These are phyloP conservation scores for Dothistroma pini DNA, from an alignment of 2,329 filamentous ascomycete genomes.

Conservation along the genomic window DNA sequence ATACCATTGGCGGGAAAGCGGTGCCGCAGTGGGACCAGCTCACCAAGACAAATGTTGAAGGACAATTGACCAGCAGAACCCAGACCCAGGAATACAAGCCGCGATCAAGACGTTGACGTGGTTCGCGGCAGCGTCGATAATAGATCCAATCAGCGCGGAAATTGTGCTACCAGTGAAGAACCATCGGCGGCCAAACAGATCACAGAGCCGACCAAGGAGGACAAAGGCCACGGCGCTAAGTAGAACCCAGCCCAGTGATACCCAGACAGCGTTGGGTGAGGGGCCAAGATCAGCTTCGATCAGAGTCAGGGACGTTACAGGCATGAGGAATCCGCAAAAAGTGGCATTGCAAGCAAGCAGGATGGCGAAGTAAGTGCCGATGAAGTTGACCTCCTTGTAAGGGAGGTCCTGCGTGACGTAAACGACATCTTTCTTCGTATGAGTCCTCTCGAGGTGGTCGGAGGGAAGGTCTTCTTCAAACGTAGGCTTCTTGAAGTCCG, in stretches of 20 bases:
- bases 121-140: constrained; percentile 5
- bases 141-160: constrained; percentile 2
- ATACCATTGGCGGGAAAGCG: not conserved
- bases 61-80: constrained; percentile 7
- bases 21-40: constrained; percentile 10
- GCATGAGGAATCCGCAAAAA: not conserved
- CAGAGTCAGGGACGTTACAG: not conserved
- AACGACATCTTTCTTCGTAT: too few relatives aligned
- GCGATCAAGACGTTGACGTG: constrained; percentile 10
- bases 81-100: constrained; percentile 5
- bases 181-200: constrained; percentile 12
- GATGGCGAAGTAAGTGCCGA: constrained; percentile 1
- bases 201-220: constrained; percentile 8
- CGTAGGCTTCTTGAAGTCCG: too few relatives aligned
- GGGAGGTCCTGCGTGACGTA: too few relatives aligned
- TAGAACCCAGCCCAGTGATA: constrained; percentile 6
- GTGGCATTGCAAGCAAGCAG: not conserved
- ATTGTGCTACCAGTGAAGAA: constrained; percentile 9
- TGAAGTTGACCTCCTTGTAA: constrained; percentile 1
- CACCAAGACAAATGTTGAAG: constrained; percentile 7
- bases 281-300: not conserved
- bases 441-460: too few relatives aligned
- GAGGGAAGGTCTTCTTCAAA: too few relatives aligned
- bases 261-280: constrained; percentile 1
- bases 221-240: constrained; percentile 1